Conservation (phyloP, 2,329 filamentous ascomycete genomes). For the Aspergillus sp. region DNA sequence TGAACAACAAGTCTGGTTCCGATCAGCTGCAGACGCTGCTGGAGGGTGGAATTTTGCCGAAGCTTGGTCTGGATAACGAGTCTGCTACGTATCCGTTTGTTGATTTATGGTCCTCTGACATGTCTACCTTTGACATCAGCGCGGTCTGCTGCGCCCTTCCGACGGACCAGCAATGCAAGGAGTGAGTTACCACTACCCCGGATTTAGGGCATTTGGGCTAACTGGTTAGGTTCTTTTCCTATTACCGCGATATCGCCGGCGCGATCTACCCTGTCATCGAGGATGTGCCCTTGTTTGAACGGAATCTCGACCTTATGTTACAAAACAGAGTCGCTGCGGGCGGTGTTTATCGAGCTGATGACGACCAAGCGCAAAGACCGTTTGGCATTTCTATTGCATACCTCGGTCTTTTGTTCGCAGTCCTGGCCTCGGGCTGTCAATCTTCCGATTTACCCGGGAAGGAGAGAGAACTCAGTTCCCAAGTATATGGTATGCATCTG, state of each 20-base stretch:
- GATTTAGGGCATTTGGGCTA: neutral
- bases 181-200: constrained; percentile 33
- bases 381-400: constrained; percentile 60
- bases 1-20: constrained; percentile 53
- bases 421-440: constrained; percentile 63
- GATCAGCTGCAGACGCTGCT: constrained; percentile 55
- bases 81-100: constrained; percentile 66
- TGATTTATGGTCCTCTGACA: constrained; percentile 64
- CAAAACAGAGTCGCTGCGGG: constrained; percentile 50
- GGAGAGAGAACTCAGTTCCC: constrained; percentile 62
- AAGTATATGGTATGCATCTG: constrained; percentile 56
- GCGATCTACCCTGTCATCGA: constrained; percentile 62
- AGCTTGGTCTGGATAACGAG: constrained; percentile 64
- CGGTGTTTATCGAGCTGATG: constrained; percentile 41
- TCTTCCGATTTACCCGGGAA: constrained; percentile 59
- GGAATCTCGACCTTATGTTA: constrained; percentile 54
- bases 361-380: constrained; percentile 54
- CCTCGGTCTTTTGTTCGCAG: constrained; percentile 61
- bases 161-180: constrained; percentile 57
- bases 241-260: constrained; percentile 59
- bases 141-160: constrained; percentile 61
- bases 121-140: constrained; percentile 56
- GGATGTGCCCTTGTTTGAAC: constrained; percentile 56
- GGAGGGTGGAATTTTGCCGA: constrained; percentile 61
- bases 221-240: constrained; percentile 51